A percentile compares a stretch with the other conserved stretches of the same genome.
These are phyloP conservation scores for Naegleria lovaniensis DNA, from an alignment of 208 protist genomes.

Conservation along the genomic window DNA sequence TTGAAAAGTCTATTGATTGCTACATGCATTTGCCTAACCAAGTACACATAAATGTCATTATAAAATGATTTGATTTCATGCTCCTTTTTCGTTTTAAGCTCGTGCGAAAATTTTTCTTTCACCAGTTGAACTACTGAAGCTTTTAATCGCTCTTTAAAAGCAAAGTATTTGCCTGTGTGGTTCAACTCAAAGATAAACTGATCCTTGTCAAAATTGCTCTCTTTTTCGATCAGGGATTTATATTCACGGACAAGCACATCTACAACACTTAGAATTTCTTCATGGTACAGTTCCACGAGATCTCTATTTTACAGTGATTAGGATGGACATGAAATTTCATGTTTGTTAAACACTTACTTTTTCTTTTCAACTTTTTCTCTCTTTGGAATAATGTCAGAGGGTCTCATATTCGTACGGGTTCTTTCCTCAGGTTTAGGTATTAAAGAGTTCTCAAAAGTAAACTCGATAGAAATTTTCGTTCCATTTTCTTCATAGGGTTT, in stretches of 20 bases:
- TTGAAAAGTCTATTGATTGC: constrained; percentile 49
- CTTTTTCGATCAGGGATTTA: background rate
- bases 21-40: constrained; percentile 68
- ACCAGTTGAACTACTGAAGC: background rate
- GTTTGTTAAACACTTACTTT: background rate
- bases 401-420: constrained; percentile 55
- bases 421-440: constrained; percentile 64
- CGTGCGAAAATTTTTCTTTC: background rate
- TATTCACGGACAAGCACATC: background rate
- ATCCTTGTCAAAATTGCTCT: background rate
- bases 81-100: background rate
- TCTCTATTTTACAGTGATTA: background rate
- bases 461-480: constrained; percentile 54
- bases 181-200: constrained; percentile 15
- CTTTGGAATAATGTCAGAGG: constrained; percentile 63
- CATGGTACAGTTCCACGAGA: background rate
- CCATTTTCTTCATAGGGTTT: constrained; percentile 63
- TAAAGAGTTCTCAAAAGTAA: constrained; percentile 59
- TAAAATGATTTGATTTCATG: constrained; percentile 52
- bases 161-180: background rate
- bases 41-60: constrained; percentile 78
- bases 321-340: background rate
- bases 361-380: constrained; percentile 30
- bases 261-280: background rate
- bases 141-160: constrained; percentile 14